These are phyloP conservation scores for Cymbopogon flexuosus DNA, from an alignment of 202 grass and related monocot genomes.

Conservation along the genomic window DNA sequence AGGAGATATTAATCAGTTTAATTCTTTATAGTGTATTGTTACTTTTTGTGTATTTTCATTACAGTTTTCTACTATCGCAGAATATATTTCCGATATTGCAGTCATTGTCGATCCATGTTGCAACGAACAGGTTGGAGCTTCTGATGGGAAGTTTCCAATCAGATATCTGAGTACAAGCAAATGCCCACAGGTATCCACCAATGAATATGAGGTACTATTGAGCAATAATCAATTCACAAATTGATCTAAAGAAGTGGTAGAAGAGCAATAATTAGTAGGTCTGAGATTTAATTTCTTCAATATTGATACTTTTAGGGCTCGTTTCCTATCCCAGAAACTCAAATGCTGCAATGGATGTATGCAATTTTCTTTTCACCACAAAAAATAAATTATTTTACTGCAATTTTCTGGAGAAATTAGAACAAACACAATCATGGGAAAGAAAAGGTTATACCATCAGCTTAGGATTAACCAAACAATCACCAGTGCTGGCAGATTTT, in stretches of 20 bases:
- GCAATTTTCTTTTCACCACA: neutral
- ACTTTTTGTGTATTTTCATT: neutral
- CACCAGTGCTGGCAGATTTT: conserved; percentile 97
- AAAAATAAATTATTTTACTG: neutral
- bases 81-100: neutral
- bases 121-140: neutral
- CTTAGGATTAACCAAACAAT: conserved; percentile 65
- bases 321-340: neutral
- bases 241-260: neutral
- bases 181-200: neutral
- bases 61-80: neutral
- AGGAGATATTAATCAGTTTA: neutral
- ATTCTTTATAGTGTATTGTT: neutral
- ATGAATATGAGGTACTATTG: neutral
- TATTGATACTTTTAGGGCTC: neutral
- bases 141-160: neutral
- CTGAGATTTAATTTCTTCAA: neutral
- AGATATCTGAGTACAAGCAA: neutral
- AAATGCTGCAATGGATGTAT: neutral
- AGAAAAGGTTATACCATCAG: conserved; percentile 54
- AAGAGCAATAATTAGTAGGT: neutral
- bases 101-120: neutral
- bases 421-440: neutral
- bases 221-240: neutral
- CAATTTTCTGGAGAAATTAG: neutral